These are phyloP conservation scores for Pichia cephalocereana DNA, from an alignment of 805 yeast genomes.

Conservation along the genomic window DNA sequence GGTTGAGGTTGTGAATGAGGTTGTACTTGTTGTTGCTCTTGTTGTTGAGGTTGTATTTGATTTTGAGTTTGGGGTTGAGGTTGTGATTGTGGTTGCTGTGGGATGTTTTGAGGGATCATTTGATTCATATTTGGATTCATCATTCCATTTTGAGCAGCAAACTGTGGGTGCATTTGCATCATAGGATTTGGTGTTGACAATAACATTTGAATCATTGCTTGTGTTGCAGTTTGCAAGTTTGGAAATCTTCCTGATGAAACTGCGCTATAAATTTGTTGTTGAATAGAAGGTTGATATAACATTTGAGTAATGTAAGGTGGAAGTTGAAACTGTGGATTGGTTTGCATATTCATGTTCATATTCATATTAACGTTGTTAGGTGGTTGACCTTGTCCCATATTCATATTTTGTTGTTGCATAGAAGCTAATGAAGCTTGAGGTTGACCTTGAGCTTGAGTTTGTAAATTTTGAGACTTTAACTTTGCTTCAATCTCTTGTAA, in stretches of 20 bases:
- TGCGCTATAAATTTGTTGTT: constrained; percentile 23
- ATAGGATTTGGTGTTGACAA: constrained; percentile 17
- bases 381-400: constrained; percentile 1
- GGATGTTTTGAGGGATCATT: constrained; percentile 1
- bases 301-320: constrained; percentile 17
- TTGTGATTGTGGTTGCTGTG: constrained; percentile 15
- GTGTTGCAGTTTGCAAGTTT: constrained; percentile 23
- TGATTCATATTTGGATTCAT: constrained; percentile 7
- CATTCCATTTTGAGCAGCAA: neutral
- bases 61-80: constrained; percentile 11
- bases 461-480: constrained; percentile 36
- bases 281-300: constrained; percentile 19
- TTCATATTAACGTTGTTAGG: neutral
- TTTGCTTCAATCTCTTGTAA: constrained; percentile 83
- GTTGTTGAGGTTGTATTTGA: constrained; percentile 10
- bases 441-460: constrained; percentile 21
- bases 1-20: neutral
- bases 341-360: constrained; percentile 5
- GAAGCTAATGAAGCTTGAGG: constrained; percentile 18
- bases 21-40: constrained; percentile 9
- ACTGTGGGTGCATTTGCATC: constrained; percentile 13
- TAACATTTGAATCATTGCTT: constrained; percentile 24
- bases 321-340: constrained; percentile 15
- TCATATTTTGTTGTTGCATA: constrained; percentile 12
- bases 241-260: constrained; percentile 28